Percentiles rank a stretch among this genome's conserved stretches.
Evolutionary conservation across 331 rosid species (phyloP).

Genomic region (Malus hybrid): DNA sequence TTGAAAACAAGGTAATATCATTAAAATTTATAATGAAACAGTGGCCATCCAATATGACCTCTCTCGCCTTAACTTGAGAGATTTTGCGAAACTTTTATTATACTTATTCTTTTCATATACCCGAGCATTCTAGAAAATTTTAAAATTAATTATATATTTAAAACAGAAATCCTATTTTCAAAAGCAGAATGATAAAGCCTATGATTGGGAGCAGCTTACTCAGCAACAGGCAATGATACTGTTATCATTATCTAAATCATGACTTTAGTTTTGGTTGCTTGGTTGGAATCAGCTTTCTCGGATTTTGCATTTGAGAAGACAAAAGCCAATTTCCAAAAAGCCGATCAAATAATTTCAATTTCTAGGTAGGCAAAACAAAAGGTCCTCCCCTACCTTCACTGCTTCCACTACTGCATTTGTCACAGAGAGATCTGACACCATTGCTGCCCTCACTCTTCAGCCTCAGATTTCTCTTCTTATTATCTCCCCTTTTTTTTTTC

Average conservation of each 20-base stretch:
- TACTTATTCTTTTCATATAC: too few relatives aligned
- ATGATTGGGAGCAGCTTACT: background rate
- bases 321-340: conserved; percentile 54
- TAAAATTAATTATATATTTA: too few relatives aligned
- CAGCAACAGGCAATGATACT: background rate
- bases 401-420: background rate
- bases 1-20: too few relatives aligned
- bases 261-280: conserved; percentile 15
- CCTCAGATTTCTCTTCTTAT: conserved; percentile 41
- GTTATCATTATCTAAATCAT: background rate
- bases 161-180: background rate
- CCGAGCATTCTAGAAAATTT: too few relatives aligned
- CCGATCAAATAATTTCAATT: background rate
- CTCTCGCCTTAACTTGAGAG: too few relatives aligned
- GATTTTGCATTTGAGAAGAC: conserved; percentile 51
- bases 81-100: too few relatives aligned
- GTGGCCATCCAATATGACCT: too few relatives aligned
- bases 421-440: conserved; percentile 40
- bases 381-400: background rate
- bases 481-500: conserved; percentile 1
- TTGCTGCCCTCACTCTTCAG: background rate
- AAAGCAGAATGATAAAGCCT: background rate
- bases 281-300: conserved; percentile 43
- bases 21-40: too few relatives aligned
- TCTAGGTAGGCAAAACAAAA: background rate